Percentiles rank a stretch among this genome's conserved stretches.
These are phyloP conservation scores for Cucurbita pepo DNA, from an alignment of 306 rosid genomes.

Conservation along the genomic window DNA sequence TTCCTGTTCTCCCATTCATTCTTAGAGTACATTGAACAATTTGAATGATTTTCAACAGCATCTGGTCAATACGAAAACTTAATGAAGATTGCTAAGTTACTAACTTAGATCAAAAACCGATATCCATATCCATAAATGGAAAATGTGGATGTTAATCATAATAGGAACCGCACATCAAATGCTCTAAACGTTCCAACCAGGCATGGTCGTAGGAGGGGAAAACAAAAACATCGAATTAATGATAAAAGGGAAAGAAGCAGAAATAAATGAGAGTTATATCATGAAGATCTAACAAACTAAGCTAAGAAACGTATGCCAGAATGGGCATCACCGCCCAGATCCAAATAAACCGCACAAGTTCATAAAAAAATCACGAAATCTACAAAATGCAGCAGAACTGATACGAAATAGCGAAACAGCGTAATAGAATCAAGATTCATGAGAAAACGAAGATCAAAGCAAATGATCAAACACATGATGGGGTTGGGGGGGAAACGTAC, in stretches of 20 bases:
- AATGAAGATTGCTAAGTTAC: background rate
- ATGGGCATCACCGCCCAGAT: background rate
- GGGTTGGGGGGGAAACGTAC: slow-evolving; percentile 22
- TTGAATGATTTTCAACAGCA: background rate
- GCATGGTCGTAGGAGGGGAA: background rate
- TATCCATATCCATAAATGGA: background rate
- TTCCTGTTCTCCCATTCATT: background rate
- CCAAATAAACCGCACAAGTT: background rate
- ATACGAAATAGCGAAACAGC: background rate
- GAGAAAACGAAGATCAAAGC: background rate
- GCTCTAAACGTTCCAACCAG: background rate
- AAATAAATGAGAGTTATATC: background rate
- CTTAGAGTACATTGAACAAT: background rate
- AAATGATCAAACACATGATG: background rate
- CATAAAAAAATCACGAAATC: too few relatives aligned
- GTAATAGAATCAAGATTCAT: background rate
- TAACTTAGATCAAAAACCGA: background rate
- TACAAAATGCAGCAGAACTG: background rate
- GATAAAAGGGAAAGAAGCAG: background rate
- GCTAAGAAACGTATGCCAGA: background rate
- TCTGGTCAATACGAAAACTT: background rate
- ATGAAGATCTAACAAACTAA: background rate
- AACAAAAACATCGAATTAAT: background rate
- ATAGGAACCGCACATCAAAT: slow-evolving; percentile 3
- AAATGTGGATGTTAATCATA: background rate